A percentile compares a stretch with the other conserved stretches of the same genome.
phyloP scores from a whole-genome alignment of 495 filamentous ascomycete species.

The Penicillium salamii region DNA sequence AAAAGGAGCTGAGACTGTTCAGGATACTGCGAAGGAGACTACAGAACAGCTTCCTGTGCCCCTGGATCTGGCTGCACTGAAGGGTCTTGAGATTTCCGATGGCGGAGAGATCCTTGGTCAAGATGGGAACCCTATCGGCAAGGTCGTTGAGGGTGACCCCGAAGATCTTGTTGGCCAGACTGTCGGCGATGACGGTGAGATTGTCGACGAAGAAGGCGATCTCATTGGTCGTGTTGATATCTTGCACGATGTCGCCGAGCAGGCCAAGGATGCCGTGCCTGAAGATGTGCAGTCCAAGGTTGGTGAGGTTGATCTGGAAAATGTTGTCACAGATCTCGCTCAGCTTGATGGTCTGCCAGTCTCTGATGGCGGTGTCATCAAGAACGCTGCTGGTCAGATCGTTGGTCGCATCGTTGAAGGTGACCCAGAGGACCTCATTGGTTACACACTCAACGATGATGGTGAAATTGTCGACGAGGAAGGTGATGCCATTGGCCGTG shows the following conservation, averaged over 20 bases:
- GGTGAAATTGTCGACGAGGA: slow-evolving; percentile 65
- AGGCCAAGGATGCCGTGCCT: slow-evolving; percentile 19
- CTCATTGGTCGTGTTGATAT: slow-evolving; percentile 46
- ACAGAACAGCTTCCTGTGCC: slow-evolving; percentile 26
- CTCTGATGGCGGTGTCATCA: slow-evolving; percentile 54
- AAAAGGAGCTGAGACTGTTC: slow-evolving; percentile 24
- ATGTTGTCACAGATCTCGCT: slow-evolving; percentile 23
- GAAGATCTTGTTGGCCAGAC: slow-evolving; percentile 45
- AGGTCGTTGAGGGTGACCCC: slow-evolving; percentile 41
- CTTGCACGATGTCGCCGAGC: slow-evolving; percentile 31
- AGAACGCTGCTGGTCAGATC: slow-evolving; percentile 52
- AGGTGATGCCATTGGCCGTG: slow-evolving; percentile 59
- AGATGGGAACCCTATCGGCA: slow-evolving; percentile 36
- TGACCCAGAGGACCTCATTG: slow-evolving; percentile 58
- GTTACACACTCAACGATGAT: slow-evolving; percentile 56
- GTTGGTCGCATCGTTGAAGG: slow-evolving; percentile 60
- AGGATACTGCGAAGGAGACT: slow-evolving; percentile 23
- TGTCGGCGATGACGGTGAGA: slow-evolving; percentile 54
- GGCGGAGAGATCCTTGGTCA: slow-evolving; percentile 39
- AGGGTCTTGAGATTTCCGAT: slow-evolving; percentile 59
- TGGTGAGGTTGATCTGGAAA: slow-evolving; percentile 6
- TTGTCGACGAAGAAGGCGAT: slow-evolving; percentile 50
- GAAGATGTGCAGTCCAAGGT: slow-evolving; percentile 19
- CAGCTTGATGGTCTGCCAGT: slow-evolving; percentile 57
- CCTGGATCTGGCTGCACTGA: slow-evolving; percentile 63